A percentile compares a stretch with the other conserved stretches of the same genome.
Conservation (phyloP, 2,329 filamentous ascomycete species). For the Trichophyton verrucosum region DNA sequence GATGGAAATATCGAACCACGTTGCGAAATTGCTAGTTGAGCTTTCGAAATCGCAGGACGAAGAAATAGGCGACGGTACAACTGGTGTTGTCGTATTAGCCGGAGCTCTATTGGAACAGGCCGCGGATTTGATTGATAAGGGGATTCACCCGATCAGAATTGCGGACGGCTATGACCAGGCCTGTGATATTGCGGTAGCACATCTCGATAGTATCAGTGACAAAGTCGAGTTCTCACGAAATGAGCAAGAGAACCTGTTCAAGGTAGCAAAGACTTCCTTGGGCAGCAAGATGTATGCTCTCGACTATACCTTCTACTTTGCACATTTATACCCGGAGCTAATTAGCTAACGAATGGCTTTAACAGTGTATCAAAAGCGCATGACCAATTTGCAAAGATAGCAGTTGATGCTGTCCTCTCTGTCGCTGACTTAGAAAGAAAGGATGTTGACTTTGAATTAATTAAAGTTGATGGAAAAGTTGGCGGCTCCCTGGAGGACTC, state of each 20-base stretch:
- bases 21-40: conserved; percentile 91
- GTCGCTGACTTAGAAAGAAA: conserved; percentile 92
- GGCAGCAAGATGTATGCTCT: conserved; percentile 76
- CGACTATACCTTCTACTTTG: not conserved
- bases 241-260: conserved; percentile 73
- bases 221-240: conserved; percentile 72
- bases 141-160: conserved; percentile 96
- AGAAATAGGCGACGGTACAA: conserved; percentile 96
- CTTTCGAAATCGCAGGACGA: conserved; percentile 98
- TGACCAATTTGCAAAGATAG: conserved; percentile 95
- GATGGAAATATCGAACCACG: conserved; percentile 99
- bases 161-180: conserved; percentile 96
- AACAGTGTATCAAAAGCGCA: conserved; percentile 80
- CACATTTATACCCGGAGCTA: not conserved
- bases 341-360: not conserved
- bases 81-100: conserved; percentile 89
- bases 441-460: conserved; percentile 96
- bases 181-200: conserved; percentile 87
- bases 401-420: conserved; percentile 89
- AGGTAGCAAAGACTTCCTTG: conserved; percentile 88
- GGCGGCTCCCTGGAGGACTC: conserved; percentile 89
- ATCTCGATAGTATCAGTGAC: conserved; percentile 89
- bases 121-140: conserved; percentile 97
- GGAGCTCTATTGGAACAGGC: conserved; percentile 93
- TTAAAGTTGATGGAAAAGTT: conserved; percentile 98